Base-by-base conservation (phyloP, 192 early-diverging fungal species). In the Backusella circina region DNA sequence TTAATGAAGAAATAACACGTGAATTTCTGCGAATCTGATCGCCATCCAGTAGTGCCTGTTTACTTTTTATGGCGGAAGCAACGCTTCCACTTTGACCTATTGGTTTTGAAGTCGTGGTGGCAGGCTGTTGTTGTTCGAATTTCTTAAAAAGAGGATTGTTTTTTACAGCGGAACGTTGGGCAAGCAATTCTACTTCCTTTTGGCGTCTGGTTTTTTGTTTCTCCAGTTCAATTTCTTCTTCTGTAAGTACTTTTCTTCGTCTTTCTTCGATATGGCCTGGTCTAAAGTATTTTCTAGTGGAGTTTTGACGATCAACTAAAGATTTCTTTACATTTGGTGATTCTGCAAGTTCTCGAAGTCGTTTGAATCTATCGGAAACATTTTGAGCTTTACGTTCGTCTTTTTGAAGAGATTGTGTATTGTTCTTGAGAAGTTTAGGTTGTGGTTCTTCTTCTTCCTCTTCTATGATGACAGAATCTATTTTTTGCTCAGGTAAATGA, bases 71-170 rank as follows among this genome's bases (percentile, higher is more conserved):
- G 21, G 38, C 16, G 4, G 41, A 41, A 31, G 69, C 69, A 26
- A 38, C 61, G 5, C 21, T 65, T 61, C 33, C 15, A 38, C n/a
- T 28, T 28, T 16, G 32, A 23, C 23, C 26, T 31, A 51, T 26
- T 64, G 36, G 26, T 57, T 39, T 9, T 47, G 21, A 16, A 35
- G 21, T 3, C 12, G 71, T 33, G 21, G 54, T 30, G 8, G 30
- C 6, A 31, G 54, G 13, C n/a, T 37, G 61, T 21, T 64, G 36
- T 21, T 74, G 39, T 26, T 79, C 77, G 13, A 79, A 68, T 10
- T 70, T 73, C 13, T 65, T 65, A 37, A 79, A 38, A 13, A 79
- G 65, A 39, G 77, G 77, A 32, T 79, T 79, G 39, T 79, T 79
- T 28, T 74, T 73, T 31, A 79, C 77, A 33, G 72, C 72, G 18